Evolutionary conservation across 106 monocot genomes (phyloP).

Genomic region (Acorus gramineus): DNA sequence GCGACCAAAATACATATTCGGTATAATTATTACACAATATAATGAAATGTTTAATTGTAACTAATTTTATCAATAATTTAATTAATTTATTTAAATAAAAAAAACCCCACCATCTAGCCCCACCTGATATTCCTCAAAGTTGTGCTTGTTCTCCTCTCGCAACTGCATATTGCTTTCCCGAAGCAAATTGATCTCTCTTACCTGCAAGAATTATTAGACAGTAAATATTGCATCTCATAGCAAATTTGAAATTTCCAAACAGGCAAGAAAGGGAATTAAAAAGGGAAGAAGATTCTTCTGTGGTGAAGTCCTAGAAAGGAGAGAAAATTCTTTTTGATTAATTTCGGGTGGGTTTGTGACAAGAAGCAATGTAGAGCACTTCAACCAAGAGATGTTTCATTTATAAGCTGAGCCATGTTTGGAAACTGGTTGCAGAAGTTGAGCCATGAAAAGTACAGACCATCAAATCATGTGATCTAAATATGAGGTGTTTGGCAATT

Average conservation of each 20-base stretch:
- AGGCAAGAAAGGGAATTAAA: neutral
- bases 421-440: too few species aligned
- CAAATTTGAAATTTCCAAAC: neutral
- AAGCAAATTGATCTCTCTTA: constrained; percentile 91
- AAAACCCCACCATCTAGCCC: neutral
- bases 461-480: too few species aligned
- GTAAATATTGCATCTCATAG: neutral
- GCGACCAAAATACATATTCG: constrained; percentile 1
- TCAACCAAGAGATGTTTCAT: too few species aligned
- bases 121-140: constrained; percentile 96
- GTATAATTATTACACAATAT: neutral
- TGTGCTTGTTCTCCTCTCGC: constrained; percentile 91
- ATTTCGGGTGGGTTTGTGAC: too few species aligned
- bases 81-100: neutral
- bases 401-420: too few species aligned
- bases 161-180: constrained; percentile 93
- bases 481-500: too few species aligned
- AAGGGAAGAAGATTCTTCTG: neutral
- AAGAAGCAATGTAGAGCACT: too few species aligned
- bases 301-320: too few species aligned
- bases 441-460: too few species aligned
- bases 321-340: too few species aligned
- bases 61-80: too few species aligned
- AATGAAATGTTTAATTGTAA: too few species aligned
- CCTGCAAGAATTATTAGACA: constrained; percentile 24